A percentile compares a stretch with the other conserved stretches of the same genome.
phyloP scores from a whole-genome alignment of 495 filamentous ascomycete species.

The Talaromyces ruber region DNA sequence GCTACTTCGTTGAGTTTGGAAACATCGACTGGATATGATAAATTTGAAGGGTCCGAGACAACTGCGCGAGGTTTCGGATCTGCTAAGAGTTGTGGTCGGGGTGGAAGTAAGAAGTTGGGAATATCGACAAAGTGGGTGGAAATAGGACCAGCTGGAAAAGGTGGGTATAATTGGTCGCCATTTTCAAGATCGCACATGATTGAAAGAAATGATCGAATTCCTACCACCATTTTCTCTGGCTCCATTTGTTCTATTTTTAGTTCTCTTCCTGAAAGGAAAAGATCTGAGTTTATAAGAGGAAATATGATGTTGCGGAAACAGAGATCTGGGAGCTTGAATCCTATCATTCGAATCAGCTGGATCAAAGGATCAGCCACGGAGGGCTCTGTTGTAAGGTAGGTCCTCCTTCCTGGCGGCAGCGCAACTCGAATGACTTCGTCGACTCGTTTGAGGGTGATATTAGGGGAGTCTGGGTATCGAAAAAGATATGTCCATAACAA shows the following conservation, averaged over 20 bases:
- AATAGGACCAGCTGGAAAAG: slow-evolving; percentile 58
- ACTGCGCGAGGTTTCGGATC: slow-evolving; percentile 25
- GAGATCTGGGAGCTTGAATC: slow-evolving; percentile 84
- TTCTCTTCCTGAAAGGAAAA: slow-evolving; percentile 67
- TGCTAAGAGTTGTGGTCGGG: slow-evolving; percentile 30
- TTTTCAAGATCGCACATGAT: slow-evolving; percentile 94
- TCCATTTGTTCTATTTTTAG: slow-evolving; percentile 88
- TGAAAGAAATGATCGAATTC: slow-evolving; percentile 84
- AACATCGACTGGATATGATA: slow-evolving; percentile 64
- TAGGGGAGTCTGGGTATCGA: slow-evolving; percentile 62
- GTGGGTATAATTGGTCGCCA: slow-evolving; percentile 66
- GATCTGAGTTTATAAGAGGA: slow-evolving; percentile 85
- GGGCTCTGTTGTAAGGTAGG: slow-evolving; percentile 70
- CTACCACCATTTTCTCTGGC: slow-evolving; percentile 92
- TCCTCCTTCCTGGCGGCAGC: slow-evolving; percentile 67
- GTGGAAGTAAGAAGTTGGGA: slow-evolving; percentile 23
- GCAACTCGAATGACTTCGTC: slow-evolving; percentile 80
- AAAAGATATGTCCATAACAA: slow-evolving; percentile 97
- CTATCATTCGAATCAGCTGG: slow-evolving; percentile 90
- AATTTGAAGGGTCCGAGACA: slow-evolving; percentile 20
- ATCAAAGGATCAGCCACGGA: slow-evolving; percentile 80
- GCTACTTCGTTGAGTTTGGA: slow-evolving; percentile 65
- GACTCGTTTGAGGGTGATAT: slow-evolving; percentile 63
- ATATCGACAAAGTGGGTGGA: slow-evolving; percentile 35
- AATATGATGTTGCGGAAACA: slow-evolving; percentile 91